A percentile compares a stretch with the other conserved stretches of the same genome.
Conservation (phyloP, 1,284 basidiomycete genomes). For the Malassezia sp. region DNA sequence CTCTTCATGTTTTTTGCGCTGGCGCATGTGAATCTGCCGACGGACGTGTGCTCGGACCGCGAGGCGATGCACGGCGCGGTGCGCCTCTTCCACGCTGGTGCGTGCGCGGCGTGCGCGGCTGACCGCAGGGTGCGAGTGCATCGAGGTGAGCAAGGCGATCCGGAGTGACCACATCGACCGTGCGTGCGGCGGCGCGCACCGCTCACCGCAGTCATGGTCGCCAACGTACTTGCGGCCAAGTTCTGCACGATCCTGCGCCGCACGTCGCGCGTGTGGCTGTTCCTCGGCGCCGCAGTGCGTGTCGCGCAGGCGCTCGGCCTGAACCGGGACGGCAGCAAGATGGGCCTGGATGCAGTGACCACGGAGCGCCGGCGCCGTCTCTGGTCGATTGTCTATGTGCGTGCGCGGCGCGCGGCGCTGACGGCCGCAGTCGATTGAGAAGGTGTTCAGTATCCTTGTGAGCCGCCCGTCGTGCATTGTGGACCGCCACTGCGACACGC, state of each 20-base stretch:
- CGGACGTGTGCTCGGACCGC: slow-evolving; percentile 49
- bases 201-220: too few species aligned
- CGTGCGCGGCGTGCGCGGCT: too few species aligned
- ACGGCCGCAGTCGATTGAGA: too few species aligned
- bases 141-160: slow-evolving; percentile 33
- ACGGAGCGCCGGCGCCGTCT: slow-evolving; percentile 80
- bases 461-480: slow-evolving; percentile 80
- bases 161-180: slow-evolving; percentile 41
- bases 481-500: slow-evolving; percentile 59
- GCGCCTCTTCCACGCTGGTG: slow-evolving; percentile 52
- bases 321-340: slow-evolving; percentile 74
- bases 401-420: too few species aligned
- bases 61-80: slow-evolving; percentile 33
- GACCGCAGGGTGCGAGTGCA: slow-evolving; percentile 53
- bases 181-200: too few species aligned
- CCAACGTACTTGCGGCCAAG: slow-evolving; percentile 55
- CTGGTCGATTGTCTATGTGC: slow-evolving; percentile 87
- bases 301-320: slow-evolving; percentile 88
- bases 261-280: slow-evolving; percentile 88
- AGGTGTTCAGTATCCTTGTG: slow-evolving; percentile 70
- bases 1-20: slow-evolving; percentile 89
- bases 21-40: slow-evolving; percentile 70
- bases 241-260: slow-evolving; percentile 79
- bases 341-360: slow-evolving; percentile 54
- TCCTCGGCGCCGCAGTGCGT: slow-evolving; percentile 77